Evolutionary conservation across 208 protist species (phyloP).

Genomic region (Angomonas deanei): DNA sequence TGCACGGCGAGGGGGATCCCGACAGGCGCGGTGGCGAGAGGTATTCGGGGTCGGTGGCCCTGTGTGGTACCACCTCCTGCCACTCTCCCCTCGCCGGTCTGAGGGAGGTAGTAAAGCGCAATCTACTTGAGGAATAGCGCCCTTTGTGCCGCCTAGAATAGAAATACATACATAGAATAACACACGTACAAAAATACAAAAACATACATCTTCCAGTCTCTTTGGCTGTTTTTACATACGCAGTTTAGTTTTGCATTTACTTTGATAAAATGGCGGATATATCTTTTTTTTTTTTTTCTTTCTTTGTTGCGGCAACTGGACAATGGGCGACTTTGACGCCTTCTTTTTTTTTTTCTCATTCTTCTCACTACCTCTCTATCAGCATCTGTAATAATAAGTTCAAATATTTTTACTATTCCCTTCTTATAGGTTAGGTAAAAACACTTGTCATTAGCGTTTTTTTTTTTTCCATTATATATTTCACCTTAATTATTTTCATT

Average conservation of each 20-base stretch:
- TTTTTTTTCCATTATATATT: constrained; percentile 9
- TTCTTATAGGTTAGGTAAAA: too few species aligned
- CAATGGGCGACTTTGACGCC: too few species aligned
- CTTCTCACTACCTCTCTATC: neutral
- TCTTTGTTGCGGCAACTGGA: neutral
- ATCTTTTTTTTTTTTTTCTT: constrained; percentile 2
- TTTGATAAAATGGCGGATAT: neutral
- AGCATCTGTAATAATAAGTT: too few species aligned
- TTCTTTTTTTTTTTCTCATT: constrained; percentile 15
- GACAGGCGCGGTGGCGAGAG: neutral
- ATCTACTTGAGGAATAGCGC: too few species aligned
- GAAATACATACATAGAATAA: too few species aligned
- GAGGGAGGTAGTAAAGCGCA: neutral
- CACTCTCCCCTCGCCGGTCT: neutral
- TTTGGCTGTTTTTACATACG: neutral
- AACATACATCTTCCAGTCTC: constrained; percentile 1
- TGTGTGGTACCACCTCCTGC: neutral
- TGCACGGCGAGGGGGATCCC: neutral
- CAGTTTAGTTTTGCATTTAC: neutral
- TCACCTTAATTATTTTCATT: neutral
- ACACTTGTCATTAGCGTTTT: neutral
- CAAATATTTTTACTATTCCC: too few species aligned
- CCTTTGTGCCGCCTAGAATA: too few species aligned
- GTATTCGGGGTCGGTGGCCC: neutral
- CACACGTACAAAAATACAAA: too few species aligned